Base-by-base conservation (phyloP, 139 green algal genomes). In the Micractinium sp. region DNA sequence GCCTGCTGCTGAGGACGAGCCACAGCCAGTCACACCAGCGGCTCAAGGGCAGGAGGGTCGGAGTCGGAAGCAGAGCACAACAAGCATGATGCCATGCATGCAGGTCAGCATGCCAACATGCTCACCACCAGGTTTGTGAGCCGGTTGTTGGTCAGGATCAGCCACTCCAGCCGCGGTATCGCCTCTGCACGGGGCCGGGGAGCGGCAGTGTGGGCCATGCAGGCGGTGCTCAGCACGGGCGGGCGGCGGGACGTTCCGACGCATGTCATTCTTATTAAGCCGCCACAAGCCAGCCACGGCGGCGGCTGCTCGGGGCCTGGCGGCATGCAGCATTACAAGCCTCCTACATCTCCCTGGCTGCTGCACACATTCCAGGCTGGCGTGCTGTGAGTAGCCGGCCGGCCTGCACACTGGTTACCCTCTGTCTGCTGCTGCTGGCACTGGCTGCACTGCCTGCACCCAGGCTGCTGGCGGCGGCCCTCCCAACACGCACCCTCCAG, bases 61-160 rank as follows among this genome's bases (percentile, higher is more conserved):
- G n/a, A n/a, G n/a, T n/a, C n/a, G n/a, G n/a, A n/a, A n/a, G 63
- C 63, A 73, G 33, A 73, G 39, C 33, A 71, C 31, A 83, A 15
- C 36, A 25, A 27, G 53, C 7, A 31, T 22, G 47, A 71, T 80
- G 63, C 23, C 78, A 2, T 31, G 7, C 23, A 27, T 22, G 0
- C 53, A n/a, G 56, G 87, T 12, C 0, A 41, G n/a, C 81, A 19
- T 56, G 41, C 2, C 5, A n/a, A 29, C 16, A 47, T 88, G 36
- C 94, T 82, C 83, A 97, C 96, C 91, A 91, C 78, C 13, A 99
- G 90, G 81, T 99, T 97, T 66, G 85, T 90, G 38, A 99, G 90
- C 75, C 93, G 92, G 93, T 99, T 99, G 93, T 98, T 98, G 9
- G 96, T 98, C 27, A 99, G 90, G 18, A 99, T 91, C 12, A 99